Evolutionary conservation across 352 stramenopile species (phyloP).

Genomic region (Globisporangium nagaii): DNA sequence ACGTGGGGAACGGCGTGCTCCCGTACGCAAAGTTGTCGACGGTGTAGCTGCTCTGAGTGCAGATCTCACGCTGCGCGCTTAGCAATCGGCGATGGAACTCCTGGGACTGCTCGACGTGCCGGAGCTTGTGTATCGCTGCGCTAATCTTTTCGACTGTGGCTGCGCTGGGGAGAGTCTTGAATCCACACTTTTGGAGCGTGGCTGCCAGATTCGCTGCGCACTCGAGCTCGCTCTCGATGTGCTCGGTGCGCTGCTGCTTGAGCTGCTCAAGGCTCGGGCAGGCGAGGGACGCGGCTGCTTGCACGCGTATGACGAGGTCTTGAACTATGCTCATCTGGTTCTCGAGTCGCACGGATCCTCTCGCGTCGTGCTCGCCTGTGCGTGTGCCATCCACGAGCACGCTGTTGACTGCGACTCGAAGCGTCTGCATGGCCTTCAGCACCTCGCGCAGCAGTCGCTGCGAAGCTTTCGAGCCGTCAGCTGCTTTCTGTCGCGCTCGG

Average conservation of each 20-base stretch:
- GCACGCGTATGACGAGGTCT: not conserved
- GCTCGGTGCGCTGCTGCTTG: not conserved
- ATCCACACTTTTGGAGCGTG: not conserved
- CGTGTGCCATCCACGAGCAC: not conserved
- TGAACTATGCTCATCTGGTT: too few species aligned
- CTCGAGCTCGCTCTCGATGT: constrained; percentile 1
- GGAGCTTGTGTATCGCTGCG: constrained; percentile 17
- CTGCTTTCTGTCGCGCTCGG: not conserved
- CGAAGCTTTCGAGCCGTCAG: not conserved
- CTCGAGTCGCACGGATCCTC: not conserved
- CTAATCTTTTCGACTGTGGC: not conserved
- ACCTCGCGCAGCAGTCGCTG: not conserved
- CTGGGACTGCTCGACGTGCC: constrained; percentile 25
- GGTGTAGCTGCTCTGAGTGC: constrained; percentile 20
- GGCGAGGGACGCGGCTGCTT: not conserved
- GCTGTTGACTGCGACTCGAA: not conserved
- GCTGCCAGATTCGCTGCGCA: too few species aligned
- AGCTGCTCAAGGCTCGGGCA: not conserved
- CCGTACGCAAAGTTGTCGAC: constrained; percentile 52
- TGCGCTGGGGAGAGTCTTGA: not conserved
- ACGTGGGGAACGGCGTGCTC: constrained; percentile 45
- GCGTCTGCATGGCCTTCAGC: not conserved
- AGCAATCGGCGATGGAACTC: constrained; percentile 26
- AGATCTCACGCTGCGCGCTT: constrained; percentile 15
- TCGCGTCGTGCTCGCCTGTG: not conserved